Conservation (phyloP, 225 moss, liverwort and hornwort genomes). For the Ulota crispa region DNA sequence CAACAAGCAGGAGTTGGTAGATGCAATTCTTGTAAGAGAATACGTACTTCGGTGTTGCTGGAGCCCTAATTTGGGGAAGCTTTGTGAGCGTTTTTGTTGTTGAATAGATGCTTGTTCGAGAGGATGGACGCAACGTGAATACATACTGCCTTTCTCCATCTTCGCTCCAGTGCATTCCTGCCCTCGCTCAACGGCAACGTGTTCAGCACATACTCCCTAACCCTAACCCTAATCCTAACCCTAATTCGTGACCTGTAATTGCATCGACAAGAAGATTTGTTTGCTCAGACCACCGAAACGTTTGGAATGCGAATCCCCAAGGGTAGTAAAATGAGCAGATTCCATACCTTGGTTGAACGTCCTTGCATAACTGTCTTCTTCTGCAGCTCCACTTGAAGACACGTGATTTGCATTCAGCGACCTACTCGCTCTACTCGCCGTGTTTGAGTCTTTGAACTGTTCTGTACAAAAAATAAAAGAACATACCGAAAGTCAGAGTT, state of each 20-base stretch:
- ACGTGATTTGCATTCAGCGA: not conserved
- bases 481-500: slow-evolving; percentile 28
- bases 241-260: not conserved
- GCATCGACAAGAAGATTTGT: not conserved
- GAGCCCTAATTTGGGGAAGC: slow-evolving; percentile 31
- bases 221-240: not conserved
- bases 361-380: not conserved
- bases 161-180: slow-evolving; percentile 29
- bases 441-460: slow-evolving; percentile 32
- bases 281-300: not conserved
- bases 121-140: slow-evolving; percentile 33
- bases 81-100: slow-evolving; percentile 13
- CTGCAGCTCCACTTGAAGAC: slow-evolving; percentile 27
- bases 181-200: slow-evolving; percentile 7
- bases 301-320: not conserved
- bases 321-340: not conserved
- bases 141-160: slow-evolving; percentile 26
- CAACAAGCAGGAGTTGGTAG: slow-evolving; percentile 43
- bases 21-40: slow-evolving; percentile 32
- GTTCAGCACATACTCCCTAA: not conserved
- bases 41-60: slow-evolving; percentile 38
- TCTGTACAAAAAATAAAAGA: slow-evolving; percentile 35
- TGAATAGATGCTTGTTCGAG: slow-evolving; percentile 34
- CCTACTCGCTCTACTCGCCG: slow-evolving; percentile 22
- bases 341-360: slow-evolving; percentile 25